Conservation (phyloP, 805 yeast species). For the Nakazawaea populi region DNA sequence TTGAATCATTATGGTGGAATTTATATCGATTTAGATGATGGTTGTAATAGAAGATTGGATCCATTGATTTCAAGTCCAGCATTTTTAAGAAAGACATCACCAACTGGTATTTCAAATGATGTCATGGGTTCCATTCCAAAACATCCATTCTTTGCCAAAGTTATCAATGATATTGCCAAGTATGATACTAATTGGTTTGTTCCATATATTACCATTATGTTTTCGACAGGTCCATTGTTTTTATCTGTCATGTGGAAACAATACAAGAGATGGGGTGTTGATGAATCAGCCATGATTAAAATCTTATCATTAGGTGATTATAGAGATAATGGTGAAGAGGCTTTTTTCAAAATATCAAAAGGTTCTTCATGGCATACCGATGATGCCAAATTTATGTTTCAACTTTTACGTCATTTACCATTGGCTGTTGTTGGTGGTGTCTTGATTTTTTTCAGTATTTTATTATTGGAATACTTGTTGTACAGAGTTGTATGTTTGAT, state of each 20-base stretch:
- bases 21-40: slow-evolving; percentile 87
- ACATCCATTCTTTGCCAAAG: slow-evolving; percentile 79
- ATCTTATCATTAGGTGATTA: slow-evolving; percentile 71
- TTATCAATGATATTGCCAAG: slow-evolving; percentile 53
- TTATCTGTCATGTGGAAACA: slow-evolving; percentile 83
- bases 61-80: slow-evolving; percentile 80
- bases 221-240: slow-evolving; percentile 87
- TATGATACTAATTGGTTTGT: slow-evolving; percentile 74
- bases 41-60: slow-evolving; percentile 73
- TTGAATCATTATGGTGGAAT: slow-evolving; percentile 82
- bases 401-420: slow-evolving; percentile 68
- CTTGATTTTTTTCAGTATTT: slow-evolving; percentile 40
- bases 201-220: slow-evolving; percentile 90
- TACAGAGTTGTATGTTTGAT: slow-evolving; percentile 27
- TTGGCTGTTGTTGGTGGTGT: slow-evolving; percentile 70
- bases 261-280: slow-evolving; percentile 71
- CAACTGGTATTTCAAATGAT: slow-evolving; percentile 90
- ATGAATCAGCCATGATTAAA: slow-evolving; percentile 45
- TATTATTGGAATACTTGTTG: slow-evolving; percentile 42
- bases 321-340: slow-evolving; percentile 43
- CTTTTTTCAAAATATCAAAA: slow-evolving; percentile 68
- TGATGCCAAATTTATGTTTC: slow-evolving; percentile 76
- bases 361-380: slow-evolving; percentile 94
- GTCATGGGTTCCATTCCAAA: slow-evolving; percentile 85
- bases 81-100: slow-evolving; percentile 79